Evolutionary conservation across 2,329 filamentous ascomycete species (phyloP).

Genomic region (Pseudocercospora fijiensis): DNA sequence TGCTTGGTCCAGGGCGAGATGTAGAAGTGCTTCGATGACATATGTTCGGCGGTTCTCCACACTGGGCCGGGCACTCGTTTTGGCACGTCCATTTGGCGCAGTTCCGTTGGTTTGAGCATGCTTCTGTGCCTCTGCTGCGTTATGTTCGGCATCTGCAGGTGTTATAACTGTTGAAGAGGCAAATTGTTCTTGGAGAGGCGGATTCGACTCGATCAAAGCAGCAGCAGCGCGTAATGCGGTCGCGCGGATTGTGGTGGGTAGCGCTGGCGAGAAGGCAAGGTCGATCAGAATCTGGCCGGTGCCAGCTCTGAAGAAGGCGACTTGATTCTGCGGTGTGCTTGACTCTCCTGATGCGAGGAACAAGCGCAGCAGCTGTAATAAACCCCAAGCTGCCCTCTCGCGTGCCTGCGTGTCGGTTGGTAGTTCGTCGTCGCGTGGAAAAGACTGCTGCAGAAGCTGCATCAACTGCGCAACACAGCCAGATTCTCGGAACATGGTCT

Average conservation of each 20-base stretch:
- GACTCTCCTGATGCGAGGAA: constrained; percentile 80
- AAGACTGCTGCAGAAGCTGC: constrained; percentile 59
- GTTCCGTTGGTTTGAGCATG: constrained; percentile 31
- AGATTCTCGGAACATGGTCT: constrained; percentile 89
- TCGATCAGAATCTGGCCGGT: constrained; percentile 76
- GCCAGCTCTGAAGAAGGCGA: constrained; percentile 79
- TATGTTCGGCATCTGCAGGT: constrained; percentile 21
- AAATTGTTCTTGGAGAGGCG: constrained; percentile 80
- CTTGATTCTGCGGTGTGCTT: constrained; percentile 79
- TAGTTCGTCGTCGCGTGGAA: constrained; percentile 44
- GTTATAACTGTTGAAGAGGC: constrained; percentile 72
- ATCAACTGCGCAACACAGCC: constrained; percentile 74
- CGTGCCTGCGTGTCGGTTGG: constrained; percentile 52
- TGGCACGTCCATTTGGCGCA: constrained; percentile 28
- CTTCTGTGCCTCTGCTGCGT: constrained; percentile 24
- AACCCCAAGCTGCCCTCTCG: constrained; percentile 90
- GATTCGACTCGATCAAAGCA: constrained; percentile 81
- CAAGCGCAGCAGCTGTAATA: constrained; percentile 80
- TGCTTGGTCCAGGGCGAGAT: constrained; percentile 70
- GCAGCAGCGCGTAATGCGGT: constrained; percentile 85
- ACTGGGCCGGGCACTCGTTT: constrained; percentile 31
- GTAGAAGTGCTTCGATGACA: constrained; percentile 89
- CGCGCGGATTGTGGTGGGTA: constrained; percentile 74
- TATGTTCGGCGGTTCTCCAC: constrained; percentile 57
- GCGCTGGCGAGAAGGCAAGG: constrained; percentile 72